Evolutionary conservation across 257 asterid genomes (phyloP), one percentile per base, ranked within the genome.

Genomic region (Fraxinus pennsylvanica): DNA sequence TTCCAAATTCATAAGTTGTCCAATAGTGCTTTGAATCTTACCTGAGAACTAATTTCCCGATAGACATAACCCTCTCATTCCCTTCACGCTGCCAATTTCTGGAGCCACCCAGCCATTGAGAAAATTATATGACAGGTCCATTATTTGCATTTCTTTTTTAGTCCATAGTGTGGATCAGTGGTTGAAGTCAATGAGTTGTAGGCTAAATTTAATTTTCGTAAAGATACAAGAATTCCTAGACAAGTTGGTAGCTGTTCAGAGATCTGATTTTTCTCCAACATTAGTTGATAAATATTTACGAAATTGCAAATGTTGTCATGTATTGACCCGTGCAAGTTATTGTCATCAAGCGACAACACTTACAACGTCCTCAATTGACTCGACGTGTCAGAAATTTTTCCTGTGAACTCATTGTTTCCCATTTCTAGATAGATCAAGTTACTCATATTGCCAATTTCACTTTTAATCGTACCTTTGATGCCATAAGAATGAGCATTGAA

Each of bases 381-480:
- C 15, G 75, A 43, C n/a, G 79, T 29, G 5, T 22, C n/a, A 13
- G 77, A 69, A 30, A 80, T 70, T 3, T 33, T 14, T 6, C 80
- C 84, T 3, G 25, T 57, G 12, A 75, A 39, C 21, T 75, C 33
- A 57, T 80, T 80, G 1, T 14, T 0, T 17, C 38, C 68, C 35
- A 80, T 27, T 14, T 19, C 15, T 13, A 80, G 47, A 68, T 38
- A 17, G 13, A 21, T 19, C 50, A 76, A 36, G 43, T 70, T 80
- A 38, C 77, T 80, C 61, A 80, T 54, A 39, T 80, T 80, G 15
- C 77, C 75, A 2, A 80, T 21, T 29, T 70, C 69, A 13, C 41
- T 30, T 0, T 80, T 77, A 54, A 80, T 38, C 3, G 15, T 17
- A 17, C 84, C 84, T 41, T 27, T 75, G 22, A 80, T 57, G 15